phyloP scores from a whole-genome alignment of 176 grass and related monocot genomes.

The Avena eriantha region DNA sequence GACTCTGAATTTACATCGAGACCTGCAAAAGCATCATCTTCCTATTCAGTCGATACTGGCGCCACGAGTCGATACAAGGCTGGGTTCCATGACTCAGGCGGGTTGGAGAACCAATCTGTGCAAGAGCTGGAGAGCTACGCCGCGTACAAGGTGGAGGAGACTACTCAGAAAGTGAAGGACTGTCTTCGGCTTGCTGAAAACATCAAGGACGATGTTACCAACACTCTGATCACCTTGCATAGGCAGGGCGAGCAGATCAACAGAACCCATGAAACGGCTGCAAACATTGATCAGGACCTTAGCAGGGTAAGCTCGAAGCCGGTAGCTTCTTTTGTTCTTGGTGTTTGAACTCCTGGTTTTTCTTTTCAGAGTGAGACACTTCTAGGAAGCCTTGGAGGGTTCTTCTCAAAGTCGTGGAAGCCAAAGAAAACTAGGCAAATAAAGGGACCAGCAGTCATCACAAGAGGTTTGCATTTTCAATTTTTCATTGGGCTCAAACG shows the following conservation, averaged over 20 bases:
- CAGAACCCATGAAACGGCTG: constrained; percentile 38
- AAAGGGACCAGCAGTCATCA: constrained; percentile 38
- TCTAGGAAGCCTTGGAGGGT: constrained; percentile 47
- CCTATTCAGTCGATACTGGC: constrained; percentile 22
- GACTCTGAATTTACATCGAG: constrained; percentile 28
- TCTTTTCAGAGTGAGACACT: constrained; percentile 40
- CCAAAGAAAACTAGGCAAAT: constrained; percentile 53
- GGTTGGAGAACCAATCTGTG: constrained; percentile 40
- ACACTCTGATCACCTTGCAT: constrained; percentile 46
- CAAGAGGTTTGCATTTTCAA: constrained; percentile 37
- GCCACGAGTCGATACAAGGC: constrained; percentile 35
- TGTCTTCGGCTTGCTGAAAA: constrained; percentile 51
- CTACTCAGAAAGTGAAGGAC: constrained; percentile 37
- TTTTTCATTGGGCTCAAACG: not conserved
- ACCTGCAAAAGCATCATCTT: constrained; percentile 26
- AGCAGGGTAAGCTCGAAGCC: constrained; percentile 39
- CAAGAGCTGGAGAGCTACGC: constrained; percentile 46
- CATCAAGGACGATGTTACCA: constrained; percentile 50
- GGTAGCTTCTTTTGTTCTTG: not conserved
- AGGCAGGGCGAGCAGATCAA: constrained; percentile 46
- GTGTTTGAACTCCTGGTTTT: constrained; percentile 31
- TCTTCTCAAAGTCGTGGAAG: constrained; percentile 55
- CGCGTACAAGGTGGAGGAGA: constrained; percentile 45
- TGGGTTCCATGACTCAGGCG: constrained; percentile 36
- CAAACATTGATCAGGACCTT: constrained; percentile 48